Evolutionary conservation across 352 stramenopile genomes (phyloP), one percentile per base, ranked within the genome.

Genomic region (Globisporangium emineosum): DNA sequence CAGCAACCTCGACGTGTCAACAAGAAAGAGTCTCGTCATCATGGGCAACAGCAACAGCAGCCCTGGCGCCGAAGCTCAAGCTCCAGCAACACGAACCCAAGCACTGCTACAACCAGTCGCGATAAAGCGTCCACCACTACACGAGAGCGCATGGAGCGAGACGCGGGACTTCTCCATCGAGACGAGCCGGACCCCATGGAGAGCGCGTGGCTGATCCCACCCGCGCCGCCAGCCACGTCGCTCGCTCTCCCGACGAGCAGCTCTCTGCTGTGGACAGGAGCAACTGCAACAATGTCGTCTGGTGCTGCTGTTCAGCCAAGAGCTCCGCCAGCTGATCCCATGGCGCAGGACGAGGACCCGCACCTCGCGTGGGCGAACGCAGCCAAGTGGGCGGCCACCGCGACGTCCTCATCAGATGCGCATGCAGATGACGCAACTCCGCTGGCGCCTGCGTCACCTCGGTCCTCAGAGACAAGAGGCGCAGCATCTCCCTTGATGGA

Each of bases 101-200:
- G n/a, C 37, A n/a, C 40, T 13, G 37, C 21, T 52, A 29, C 23
- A n/a, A 8, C 29, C 3, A 56, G 43, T 27, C 50, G 43, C 30
- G 43, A 35, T n/a, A 33, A 33, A 17, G 55, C 35, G 19, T 49
- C 49, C 2, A 68, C 47, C 19, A 68, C 63, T 19, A 68, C 63
- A n/a, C 55, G 63, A 25, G 63, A 62, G 63, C 63, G 63, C 35
- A 68, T 68, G 63, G 63, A 68, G 47, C 63, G 35, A 21, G 33
- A 47, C 12, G 23, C 54, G 8, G 19, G n/a, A 0, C 10, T 47
- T 10, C 37, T 45, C n/a, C 15, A 5, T 2, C 37, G 17, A 2
- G 37, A 21, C 5, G 37, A 45, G 37, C 37, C 37, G 6, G 8
- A 21, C 6, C 5, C 49, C 0, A 29, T 54, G 50, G 19, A 7